Evolutionary conservation across 1,284 basidiomycete species (phyloP), one percentile per base, ranked within the genome.

Genomic region (Cutaneotrichosporon sp.): DNA sequence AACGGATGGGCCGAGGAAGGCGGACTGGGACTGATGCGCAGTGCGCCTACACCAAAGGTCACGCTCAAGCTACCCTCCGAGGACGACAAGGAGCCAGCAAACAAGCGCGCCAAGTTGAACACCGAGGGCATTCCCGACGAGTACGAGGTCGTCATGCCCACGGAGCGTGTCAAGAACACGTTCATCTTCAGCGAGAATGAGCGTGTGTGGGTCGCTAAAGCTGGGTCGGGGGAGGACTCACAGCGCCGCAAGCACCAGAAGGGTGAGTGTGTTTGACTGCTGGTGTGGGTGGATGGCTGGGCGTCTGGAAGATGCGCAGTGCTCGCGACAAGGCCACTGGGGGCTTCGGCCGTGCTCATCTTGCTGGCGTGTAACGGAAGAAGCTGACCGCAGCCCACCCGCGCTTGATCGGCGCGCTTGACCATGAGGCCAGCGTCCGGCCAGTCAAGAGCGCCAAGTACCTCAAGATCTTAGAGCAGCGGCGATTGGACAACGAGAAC

Each of bases 391-490:
- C 56, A 69, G 54, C 38, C 10, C 69, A 69, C 11, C 59, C 76
- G 2, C 67, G 63, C 11, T 60, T 79, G 8, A 54, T 76, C 8
- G 75, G 72, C 1, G 63, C 62, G 13, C 72, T 80, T 24, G 68
- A 72, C 20, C 79, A 80, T 62, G 77, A 80, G 62, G 73, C 72
- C 36, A 70, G 72, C 20, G 67, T 77, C 47, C 65, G 70, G 27
- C 76, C 78, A 3, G 61, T 73, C 18, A 58, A 77, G 33, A 77
- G 76, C 33, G 72, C 76, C 8, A 77, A 80, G 56, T 82, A 82
- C 63, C 72, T 79, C n/a, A 74, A 75, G 60, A 77, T 83, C 16
- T 70, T 82, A 13, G 73, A 78, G 34, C 74, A 77, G 50, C 67
- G 82, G 6, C 70, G 76, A 20, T 59, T 76, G 38, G 79, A 82